Evolutionary conservation across 768 basidiomycete genomes (phyloP).

Genomic region (Melanogaster broomeanus): DNA sequence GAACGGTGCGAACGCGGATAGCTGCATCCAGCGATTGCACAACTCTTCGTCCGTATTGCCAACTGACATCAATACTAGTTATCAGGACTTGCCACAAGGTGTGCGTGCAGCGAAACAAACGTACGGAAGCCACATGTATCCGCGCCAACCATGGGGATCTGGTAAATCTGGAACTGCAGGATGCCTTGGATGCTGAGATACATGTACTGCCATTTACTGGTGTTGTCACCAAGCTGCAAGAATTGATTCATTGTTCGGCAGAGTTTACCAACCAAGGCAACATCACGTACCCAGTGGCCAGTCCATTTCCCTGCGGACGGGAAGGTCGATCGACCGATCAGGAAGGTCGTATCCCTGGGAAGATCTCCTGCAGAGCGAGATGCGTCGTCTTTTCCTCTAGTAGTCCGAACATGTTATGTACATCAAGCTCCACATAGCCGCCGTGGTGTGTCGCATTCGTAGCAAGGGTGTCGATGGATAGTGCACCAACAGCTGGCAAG

Average conservation of each 20-base stretch:
- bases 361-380: no score
- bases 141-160: conserved; percentile 76
- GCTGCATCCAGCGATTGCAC: conserved; percentile 78
- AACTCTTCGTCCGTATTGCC: conserved; percentile 75
- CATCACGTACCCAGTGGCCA: no score
- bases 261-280: no score
- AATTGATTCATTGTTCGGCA: conserved; percentile 43
- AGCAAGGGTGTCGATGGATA: no score
- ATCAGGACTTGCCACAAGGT: background rate
- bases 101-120: background rate
- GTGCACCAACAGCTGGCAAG: no score
- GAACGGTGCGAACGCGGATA: conserved; percentile 78
- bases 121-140: conserved; percentile 45
- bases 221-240: conserved; percentile 67
- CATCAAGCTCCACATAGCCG: no score
- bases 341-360: no score
- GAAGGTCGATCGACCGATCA: no score
- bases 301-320: no score
- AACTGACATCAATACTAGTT: conserved; percentile 31
- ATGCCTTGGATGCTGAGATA: conserved; percentile 65
- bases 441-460: no score
- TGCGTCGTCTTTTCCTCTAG: no score
- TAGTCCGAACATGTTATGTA: no score
- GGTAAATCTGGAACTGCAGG: conserved; percentile 77
- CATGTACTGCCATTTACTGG: conserved; percentile 69